phyloP scores from a whole-genome alignment of 2,329 filamentous ascomycete species.

The Nothophoma quercina region DNA sequence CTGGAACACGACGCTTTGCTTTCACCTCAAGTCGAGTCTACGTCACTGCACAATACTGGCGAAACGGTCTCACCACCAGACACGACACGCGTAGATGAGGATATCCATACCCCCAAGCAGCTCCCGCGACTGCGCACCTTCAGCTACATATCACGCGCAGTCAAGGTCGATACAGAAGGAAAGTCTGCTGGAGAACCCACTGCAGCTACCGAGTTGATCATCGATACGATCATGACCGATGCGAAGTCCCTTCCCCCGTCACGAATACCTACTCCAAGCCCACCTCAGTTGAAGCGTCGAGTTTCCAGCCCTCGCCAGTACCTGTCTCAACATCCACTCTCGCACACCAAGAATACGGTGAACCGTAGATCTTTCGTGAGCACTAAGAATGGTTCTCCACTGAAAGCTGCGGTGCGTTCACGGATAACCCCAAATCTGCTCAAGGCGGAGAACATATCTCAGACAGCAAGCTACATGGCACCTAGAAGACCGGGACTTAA shows the following conservation, averaged over 20 bases:
- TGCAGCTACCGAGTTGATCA: constrained; percentile 11
- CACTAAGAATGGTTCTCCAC: constrained; percentile 13
- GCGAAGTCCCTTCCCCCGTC: constrained; percentile 21
- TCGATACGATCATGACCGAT: constrained; percentile 8
- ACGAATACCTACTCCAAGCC: constrained; percentile 43
- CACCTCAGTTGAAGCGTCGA: constrained; percentile 26
- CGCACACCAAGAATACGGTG: constrained; percentile 28
- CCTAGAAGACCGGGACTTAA: constrained; percentile 29
- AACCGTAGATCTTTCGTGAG: constrained; percentile 26
- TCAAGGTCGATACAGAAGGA: constrained; percentile 19
- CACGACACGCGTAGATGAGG: neutral
- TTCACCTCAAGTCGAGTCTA: constrained; percentile 17
- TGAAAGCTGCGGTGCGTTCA: constrained; percentile 33
- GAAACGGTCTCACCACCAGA: neutral
- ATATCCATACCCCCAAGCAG: constrained; percentile 26
- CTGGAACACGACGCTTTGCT: constrained; percentile 14
- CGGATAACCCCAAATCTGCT: constrained; percentile 41
- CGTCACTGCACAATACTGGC: neutral
- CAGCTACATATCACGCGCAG: constrained; percentile 43
- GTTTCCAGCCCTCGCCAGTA: constrained; percentile 40
- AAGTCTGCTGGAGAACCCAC: constrained; percentile 9
- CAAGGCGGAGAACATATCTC: constrained; percentile 21
- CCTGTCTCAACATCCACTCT: constrained; percentile 17
- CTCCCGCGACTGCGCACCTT: constrained; percentile 41
- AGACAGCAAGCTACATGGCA: constrained; percentile 22